Conservation (phyloP, 257 asterid genomes). For the Penstemon davidsonii region DNA sequence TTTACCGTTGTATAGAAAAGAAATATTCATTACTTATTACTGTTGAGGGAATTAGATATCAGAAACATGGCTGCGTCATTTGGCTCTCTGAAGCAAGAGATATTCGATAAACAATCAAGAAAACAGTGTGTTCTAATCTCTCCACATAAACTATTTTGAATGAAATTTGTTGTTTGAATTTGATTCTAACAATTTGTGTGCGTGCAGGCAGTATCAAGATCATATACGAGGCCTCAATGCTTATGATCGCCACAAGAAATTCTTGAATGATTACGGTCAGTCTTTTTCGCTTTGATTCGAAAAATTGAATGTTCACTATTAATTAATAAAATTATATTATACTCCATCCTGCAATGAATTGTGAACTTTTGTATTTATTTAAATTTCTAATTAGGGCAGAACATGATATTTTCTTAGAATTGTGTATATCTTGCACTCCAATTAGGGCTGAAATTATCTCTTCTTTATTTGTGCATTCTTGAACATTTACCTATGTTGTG, state of each 20-base stretch:
- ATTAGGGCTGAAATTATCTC: too few relatives aligned
- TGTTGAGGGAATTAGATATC: too few relatives aligned
- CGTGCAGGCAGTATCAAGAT: constrained; percentile 84
- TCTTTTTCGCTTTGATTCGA: constrained; percentile 1
- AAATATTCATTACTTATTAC: too few relatives aligned
- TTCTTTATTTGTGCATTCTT: too few relatives aligned
- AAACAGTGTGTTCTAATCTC: constrained; percentile 47
- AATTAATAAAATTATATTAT: too few relatives aligned
- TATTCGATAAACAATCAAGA: constrained; percentile 82
- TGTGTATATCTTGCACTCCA: too few relatives aligned
- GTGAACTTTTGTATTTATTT: background rate
- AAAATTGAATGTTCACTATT: too few relatives aligned
- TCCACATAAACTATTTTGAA: background rate
- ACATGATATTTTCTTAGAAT: too few relatives aligned
- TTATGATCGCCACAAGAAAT: constrained; percentile 93
- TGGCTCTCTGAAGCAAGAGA: constrained; percentile 70
- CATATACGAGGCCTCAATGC: constrained; percentile 93
- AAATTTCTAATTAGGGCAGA: too few relatives aligned
- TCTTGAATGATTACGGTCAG: constrained; percentile 77
- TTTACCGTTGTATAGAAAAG: too few relatives aligned
- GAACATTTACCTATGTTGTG: too few relatives aligned
- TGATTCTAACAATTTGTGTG: constrained; percentile 10
- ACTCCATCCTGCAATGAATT: constrained; percentile 1
- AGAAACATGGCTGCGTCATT: constrained; percentile 34
- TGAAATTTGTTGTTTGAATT: constrained; percentile 10